These are phyloP conservation scores for Pseudozyma flocculosa DNA, from an alignment of 1,284 basidiomycete species.

Conservation along the genomic window DNA sequence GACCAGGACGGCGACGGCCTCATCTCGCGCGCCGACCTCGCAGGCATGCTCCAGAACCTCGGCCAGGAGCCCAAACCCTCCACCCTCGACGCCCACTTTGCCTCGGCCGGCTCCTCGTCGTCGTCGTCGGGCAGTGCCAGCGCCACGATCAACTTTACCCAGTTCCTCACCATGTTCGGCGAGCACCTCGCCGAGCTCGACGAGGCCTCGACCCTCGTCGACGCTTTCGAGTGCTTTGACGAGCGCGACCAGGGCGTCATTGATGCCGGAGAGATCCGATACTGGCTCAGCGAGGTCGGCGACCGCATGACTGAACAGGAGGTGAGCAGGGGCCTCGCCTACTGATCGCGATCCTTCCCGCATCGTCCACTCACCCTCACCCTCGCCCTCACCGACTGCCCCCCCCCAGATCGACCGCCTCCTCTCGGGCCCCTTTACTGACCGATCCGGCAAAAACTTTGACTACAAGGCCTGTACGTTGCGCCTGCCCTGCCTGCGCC, in stretches of 20 bases:
- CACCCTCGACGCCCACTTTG: constrained; percentile 18
- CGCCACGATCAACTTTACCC: constrained; percentile 45
- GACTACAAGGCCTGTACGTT: constrained; percentile 55
- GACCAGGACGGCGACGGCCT: constrained; percentile 58
- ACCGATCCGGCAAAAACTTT: constrained; percentile 47
- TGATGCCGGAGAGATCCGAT: constrained; percentile 41
- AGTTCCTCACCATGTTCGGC: constrained; percentile 56
- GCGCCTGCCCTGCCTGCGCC: background rate
- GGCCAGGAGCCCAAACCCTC: constrained; percentile 29
- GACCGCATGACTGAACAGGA: constrained; percentile 50
- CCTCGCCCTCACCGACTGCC: background rate
- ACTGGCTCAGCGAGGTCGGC: constrained; percentile 49
- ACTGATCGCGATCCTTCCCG: background rate
- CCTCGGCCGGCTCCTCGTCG: background rate
- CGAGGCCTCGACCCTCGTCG: constrained; percentile 44
- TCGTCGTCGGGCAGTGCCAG: too few species aligned
- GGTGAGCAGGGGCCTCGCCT: constrained; percentile 11
- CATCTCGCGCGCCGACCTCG: constrained; percentile 53
- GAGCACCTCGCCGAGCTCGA: constrained; percentile 45
- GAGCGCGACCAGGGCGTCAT: constrained; percentile 52
- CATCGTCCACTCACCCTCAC: background rate
- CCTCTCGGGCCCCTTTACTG: constrained; percentile 47
- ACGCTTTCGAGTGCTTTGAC: constrained; percentile 57
- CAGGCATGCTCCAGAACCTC: constrained; percentile 51
- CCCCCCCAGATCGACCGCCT: constrained; percentile 36